These are phyloP conservation scores for Scalesia atractyloides DNA, from an alignment of 129 eudicot genomes.

Conservation along the genomic window DNA sequence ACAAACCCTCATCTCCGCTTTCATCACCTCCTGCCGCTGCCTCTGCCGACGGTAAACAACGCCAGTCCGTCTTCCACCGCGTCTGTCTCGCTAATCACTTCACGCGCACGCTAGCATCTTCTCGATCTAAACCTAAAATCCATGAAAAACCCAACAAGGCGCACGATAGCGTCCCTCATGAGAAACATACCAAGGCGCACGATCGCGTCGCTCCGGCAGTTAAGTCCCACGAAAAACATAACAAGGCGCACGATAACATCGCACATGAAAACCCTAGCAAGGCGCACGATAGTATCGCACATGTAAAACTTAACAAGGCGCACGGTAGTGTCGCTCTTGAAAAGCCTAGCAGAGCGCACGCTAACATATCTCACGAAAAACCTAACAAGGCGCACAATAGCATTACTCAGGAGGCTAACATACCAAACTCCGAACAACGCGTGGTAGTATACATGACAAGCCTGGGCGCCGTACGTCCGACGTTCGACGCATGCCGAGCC, in stretches of 20 bases:
- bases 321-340: too few species aligned
- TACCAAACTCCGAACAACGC: conserved; percentile 52
- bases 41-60: not conserved
- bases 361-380: too few species aligned
- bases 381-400: not conserved
- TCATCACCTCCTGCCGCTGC: conserved; percentile 13
- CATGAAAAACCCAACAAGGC: conserved; percentile 7
- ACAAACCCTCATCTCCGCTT: not conserved
- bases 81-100: conserved; percentile 47
- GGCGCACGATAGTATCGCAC: too few species aligned
- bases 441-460: conserved; percentile 74
- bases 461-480: conserved; percentile 77
- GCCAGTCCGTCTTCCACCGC: conserved; percentile 65
- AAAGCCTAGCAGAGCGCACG: too few species aligned
- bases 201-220: too few species aligned
- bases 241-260: not conserved
- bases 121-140: conserved; percentile 18
- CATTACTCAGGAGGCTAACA: conserved; percentile 14
- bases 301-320: too few species aligned
- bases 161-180: not conserved
- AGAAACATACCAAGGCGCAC: not conserved
- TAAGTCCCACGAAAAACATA: not conserved
- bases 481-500: conserved; percentile 82
- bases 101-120: conserved; percentile 42
- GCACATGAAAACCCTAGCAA: too few species aligned